Evolutionary conservation across 1,284 basidiomycete genomes (phyloP).

Genomic region (Malassezia obtusa): DNA sequence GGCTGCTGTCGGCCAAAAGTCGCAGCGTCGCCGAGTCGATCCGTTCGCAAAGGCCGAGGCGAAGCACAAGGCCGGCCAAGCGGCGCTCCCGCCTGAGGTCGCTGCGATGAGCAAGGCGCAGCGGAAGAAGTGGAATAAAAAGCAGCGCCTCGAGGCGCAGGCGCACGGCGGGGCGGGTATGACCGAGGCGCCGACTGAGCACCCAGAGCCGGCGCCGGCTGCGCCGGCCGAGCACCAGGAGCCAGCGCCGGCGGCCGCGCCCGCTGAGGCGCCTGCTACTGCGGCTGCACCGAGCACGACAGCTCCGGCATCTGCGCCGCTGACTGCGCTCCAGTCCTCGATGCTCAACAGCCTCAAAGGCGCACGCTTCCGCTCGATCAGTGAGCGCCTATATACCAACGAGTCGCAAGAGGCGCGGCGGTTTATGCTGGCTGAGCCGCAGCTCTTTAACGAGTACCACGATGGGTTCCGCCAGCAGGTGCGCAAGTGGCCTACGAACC

Average conservation of each 20-base stretch:
- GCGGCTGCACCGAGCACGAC: not conserved
- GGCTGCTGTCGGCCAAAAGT: not conserved
- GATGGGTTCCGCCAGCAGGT: slow-evolving; percentile 44
- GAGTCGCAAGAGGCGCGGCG: slow-evolving; percentile 26
- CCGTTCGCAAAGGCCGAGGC: slow-evolving; percentile 16
- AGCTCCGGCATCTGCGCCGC: not conserved
- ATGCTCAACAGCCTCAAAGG: slow-evolving; percentile 40
- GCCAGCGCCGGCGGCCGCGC: not conserved
- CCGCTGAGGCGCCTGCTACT: not conserved
- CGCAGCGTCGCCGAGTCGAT: not conserved
- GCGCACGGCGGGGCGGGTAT: not conserved
- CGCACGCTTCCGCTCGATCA: slow-evolving; percentile 47
- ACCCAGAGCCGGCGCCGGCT: not conserved
- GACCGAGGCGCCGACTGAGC: not conserved
- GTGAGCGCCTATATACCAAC: slow-evolving; percentile 46
- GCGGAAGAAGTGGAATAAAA: slow-evolving; percentile 36
- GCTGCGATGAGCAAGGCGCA: slow-evolving; percentile 32
- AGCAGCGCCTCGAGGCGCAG: slow-evolving; percentile 18
- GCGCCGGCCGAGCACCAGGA: not conserved
- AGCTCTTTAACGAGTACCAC: slow-evolving; percentile 42
- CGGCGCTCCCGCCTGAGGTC: slow-evolving; percentile 14
- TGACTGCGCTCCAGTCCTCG: slow-evolving; percentile 30
- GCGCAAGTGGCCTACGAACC: slow-evolving; percentile 45
- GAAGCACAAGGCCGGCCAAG: slow-evolving; percentile 5
- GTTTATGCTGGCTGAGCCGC: slow-evolving; percentile 32